Conservation (phyloP, 352 stramenopile genomes). For the Pythium folliculosum region DNA sequence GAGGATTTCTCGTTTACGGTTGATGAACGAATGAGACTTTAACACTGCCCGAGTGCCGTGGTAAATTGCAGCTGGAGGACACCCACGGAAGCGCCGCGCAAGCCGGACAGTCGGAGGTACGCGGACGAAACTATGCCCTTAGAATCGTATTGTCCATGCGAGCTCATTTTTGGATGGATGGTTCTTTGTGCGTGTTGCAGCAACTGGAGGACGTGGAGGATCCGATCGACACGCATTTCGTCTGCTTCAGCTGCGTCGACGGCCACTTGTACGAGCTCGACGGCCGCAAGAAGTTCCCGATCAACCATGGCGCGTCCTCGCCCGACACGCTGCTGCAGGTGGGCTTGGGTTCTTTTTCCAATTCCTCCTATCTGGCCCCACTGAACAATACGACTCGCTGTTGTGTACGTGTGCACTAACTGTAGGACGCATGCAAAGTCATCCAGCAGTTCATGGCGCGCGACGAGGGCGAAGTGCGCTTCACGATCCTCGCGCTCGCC, state of each 20-base stretch:
- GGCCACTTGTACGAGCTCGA: slow-evolving; percentile 95
- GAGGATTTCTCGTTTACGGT: not conserved
- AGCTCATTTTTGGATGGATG: not conserved
- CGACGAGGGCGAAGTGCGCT: slow-evolving; percentile 93
- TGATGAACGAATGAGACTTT: not conserved
- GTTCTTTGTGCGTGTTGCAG: slow-evolving; percentile 29
- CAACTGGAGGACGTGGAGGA: slow-evolving; percentile 91
- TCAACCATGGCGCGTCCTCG: slow-evolving; percentile 92
- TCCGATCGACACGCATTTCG: slow-evolving; percentile 96
- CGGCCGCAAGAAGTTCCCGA: slow-evolving; percentile 92
- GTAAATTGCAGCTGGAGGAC: slow-evolving; percentile 75
- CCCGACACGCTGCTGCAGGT: slow-evolving; percentile 85
- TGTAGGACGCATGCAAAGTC: slow-evolving; percentile 84
- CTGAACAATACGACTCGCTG: not conserved
- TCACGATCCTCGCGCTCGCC: slow-evolving; percentile 93
- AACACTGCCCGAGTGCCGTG: not conserved
- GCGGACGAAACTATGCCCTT: not conserved
- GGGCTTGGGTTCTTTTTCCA: not conserved
- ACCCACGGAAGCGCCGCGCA: slow-evolving; percentile 91
- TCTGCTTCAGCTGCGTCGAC: slow-evolving; percentile 94
- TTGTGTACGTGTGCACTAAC: not conserved
- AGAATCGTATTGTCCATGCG: slow-evolving; percentile 19
- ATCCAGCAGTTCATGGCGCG: slow-evolving; percentile 94
- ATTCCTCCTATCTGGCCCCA: not conserved
- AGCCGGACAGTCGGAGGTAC: slow-evolving; percentile 84